Evolutionary conservation across 192 early-diverging fungal species (phyloP).

Genomic region (Linnemannia hyalina): DNA sequence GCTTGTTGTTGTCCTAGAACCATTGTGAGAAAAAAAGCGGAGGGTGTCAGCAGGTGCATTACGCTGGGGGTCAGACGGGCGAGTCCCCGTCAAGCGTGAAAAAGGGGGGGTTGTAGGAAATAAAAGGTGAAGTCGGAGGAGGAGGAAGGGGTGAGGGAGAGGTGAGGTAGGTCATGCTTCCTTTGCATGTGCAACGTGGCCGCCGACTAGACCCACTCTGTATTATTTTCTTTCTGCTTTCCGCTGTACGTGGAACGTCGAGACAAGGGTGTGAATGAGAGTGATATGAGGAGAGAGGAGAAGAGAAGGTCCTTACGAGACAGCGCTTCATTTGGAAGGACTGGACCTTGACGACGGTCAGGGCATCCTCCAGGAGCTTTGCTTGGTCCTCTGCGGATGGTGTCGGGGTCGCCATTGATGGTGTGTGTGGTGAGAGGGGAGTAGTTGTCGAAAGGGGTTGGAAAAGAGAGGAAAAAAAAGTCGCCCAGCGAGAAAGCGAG

Average conservation of each 20-base stretch:
- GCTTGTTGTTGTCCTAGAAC: slow-evolving; percentile 83
- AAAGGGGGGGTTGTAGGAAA: not conserved
- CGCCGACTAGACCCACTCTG: not conserved
- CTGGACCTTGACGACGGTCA: slow-evolving; percentile 94
- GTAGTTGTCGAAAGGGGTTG: not conserved
- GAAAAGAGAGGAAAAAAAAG: slow-evolving; percentile 1
- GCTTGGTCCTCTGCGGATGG: slow-evolving; percentile 85
- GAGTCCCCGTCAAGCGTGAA: not conserved
- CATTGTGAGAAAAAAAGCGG: not conserved
- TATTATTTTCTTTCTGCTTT: not conserved
- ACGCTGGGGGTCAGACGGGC: not conserved
- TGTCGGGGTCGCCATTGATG: slow-evolving; percentile 48
- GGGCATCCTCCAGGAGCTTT: slow-evolving; percentile 92
- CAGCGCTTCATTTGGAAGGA: slow-evolving; percentile 96
- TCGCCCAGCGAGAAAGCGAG: not conserved
- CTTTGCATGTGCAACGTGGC: slow-evolving; percentile 16
- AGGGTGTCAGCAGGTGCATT: not conserved
- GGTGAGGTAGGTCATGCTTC: not conserved
- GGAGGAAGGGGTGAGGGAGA: not conserved
- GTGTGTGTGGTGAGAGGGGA: not conserved
- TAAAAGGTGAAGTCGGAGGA: not conserved
- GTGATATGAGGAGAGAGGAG: not conserved
- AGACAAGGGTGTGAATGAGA: not conserved
- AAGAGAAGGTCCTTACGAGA: slow-evolving; percentile 68
- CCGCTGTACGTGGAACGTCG: not conserved